A percentile compares a stretch with the other conserved stretches of the same genome.
phyloP scores from a whole-genome alignment of 495 filamentous ascomycete genomes.

The Bombardia bombarda region DNA sequence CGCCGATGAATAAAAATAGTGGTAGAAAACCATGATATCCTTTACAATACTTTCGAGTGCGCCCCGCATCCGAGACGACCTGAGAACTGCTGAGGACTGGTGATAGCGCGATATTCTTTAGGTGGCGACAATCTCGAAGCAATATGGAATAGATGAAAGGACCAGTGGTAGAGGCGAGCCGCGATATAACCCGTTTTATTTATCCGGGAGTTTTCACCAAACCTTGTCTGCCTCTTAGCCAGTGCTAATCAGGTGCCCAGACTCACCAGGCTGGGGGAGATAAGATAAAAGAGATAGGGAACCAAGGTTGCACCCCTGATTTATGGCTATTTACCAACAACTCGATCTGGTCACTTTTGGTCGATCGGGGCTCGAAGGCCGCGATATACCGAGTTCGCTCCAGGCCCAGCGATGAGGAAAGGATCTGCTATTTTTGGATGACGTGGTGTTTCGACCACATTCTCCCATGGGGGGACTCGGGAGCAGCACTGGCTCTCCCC shows the following conservation, averaged over 20 bases:
- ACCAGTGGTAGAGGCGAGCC: conserved; percentile 13
- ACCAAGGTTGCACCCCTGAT: conserved; percentile 19
- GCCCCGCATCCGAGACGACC: conserved; percentile 10
- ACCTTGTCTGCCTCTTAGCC: conserved; percentile 4
- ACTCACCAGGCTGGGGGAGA: conserved; percentile 2
- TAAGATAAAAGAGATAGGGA: conserved; percentile 7
- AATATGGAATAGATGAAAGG: conserved; percentile 31
- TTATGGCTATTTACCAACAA: conserved; percentile 20
- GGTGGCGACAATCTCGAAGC: conserved; percentile 26
- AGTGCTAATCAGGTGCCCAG: conserved; percentile 12
- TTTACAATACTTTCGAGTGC: neutral
- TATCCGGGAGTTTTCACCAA: conserved; percentile 19
- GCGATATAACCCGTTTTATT: conserved; percentile 24
- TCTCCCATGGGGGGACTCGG: conserved; percentile 1
- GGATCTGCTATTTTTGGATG: conserved; percentile 24
- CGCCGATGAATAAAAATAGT: conserved; percentile 11
- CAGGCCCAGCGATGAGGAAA: neutral
- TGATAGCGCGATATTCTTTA: conserved; percentile 9
- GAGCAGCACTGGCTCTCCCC: neutral
- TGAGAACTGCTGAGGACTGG: conserved; percentile 11
- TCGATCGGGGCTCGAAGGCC: conserved; percentile 20
- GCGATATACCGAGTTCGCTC: conserved; percentile 18
- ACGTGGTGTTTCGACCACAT: conserved; percentile 8
- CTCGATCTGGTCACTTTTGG: conserved; percentile 11
- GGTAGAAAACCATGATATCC: conserved; percentile 16